Percentiles rank a stretch among this genome's conserved stretches.
Evolutionary conservation across 495 filamentous ascomycete genomes (phyloP).

Genomic region (Talaromyces liani): DNA sequence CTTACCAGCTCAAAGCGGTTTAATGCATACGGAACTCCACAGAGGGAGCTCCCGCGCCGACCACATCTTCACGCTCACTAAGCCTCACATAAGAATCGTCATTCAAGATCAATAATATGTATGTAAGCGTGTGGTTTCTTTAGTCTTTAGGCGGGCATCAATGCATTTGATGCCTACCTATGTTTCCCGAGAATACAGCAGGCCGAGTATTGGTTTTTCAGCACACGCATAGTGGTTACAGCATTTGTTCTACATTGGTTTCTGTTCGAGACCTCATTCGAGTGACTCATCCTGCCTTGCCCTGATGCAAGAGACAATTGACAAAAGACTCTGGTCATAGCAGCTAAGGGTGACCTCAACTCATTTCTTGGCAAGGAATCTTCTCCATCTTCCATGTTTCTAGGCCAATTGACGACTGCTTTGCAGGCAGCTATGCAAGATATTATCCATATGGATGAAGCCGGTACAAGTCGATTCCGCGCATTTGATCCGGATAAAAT

Average conservation of each 20-base stretch:
- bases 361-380: neutral
- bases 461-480: neutral
- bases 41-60: neutral
- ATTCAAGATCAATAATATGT: neutral
- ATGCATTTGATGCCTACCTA: neutral
- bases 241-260: neutral
- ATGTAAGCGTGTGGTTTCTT: neutral
- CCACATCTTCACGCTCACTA: neutral
- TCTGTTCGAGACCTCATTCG: neutral
- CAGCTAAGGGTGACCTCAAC: neutral
- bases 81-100: neutral
- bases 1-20: neutral
- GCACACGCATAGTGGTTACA: neutral
- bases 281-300: neutral
- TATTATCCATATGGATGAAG: neutral
- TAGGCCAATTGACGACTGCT: neutral
- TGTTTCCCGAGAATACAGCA: neutral
- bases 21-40: neutral
- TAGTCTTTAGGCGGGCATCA: neutral
- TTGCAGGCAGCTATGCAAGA: neutral
- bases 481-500: neutral
- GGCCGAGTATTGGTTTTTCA: neutral
- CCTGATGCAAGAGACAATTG: neutral
- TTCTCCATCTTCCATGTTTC: neutral
- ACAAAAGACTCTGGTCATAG: neutral